Base-by-base conservation (phyloP, 495 filamentous ascomycete species). In the Lepidopterella palustris region DNA sequence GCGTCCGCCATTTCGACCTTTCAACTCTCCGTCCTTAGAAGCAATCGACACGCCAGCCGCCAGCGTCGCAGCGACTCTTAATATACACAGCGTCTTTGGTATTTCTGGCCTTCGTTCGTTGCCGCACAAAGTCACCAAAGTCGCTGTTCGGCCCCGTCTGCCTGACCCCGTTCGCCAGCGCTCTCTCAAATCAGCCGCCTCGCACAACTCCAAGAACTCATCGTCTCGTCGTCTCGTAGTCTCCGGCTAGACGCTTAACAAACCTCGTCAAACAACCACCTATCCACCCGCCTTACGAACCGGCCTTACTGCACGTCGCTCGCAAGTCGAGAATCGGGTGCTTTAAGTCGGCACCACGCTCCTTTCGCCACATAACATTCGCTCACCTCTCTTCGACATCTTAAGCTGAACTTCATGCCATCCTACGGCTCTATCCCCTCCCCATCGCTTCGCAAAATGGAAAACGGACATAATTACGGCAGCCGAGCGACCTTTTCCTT, bases 401-500 rank as follows among this genome's bases (percentile, higher is more conserved):
- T 8, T 48, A 55, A 20, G n/a, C 45, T 24, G 23, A 50, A n/a
- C 59, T 47, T 54, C 61, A 88, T 87, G 86, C 84, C 84, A 74
- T 79, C 80, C 60, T 88, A 88, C 85, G 82, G 82, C 66, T 87
- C 85, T 70, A 75, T 85, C 58, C 76, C 80, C 65, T 88, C 87
- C 67, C 85, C 87, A 60, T 90, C 89, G 60, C 73, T 91, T 64
- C 81, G 78, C 74, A 92, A 92, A 82, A 92, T 93, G 87, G 85
- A 90, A 70, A 77, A 78, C 61, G 67, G 62, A 73, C 66, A 77
- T 79, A 75, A 78, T 68, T 68, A 82, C 70, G 62, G 83, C 69
- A 77, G 78, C 59, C 58, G 68, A 42, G 77, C 78, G 55, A 71
- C 82, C 67, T 84, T 95, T 66, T 86, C 82, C 63, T 74, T 90